Evolutionary conservation across 2,329 filamentous ascomycete genomes (phyloP).

Genomic region (Aschersonia sp.): DNA sequence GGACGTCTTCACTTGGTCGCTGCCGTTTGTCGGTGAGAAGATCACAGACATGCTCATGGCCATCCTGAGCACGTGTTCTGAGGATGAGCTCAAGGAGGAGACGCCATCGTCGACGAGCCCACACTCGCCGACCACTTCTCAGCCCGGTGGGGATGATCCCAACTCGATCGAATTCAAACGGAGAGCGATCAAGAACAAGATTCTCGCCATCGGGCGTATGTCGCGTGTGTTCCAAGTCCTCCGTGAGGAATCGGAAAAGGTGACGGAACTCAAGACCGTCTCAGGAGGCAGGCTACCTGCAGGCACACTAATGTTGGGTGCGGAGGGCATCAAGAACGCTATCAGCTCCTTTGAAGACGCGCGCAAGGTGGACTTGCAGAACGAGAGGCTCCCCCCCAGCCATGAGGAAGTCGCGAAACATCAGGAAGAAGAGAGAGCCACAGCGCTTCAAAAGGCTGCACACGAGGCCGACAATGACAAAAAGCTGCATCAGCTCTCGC

Average conservation of each 20-base stretch:
- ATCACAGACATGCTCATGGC: slow-evolving; percentile 99
- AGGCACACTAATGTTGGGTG: slow-evolving; percentile 93
- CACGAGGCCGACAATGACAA: slow-evolving; percentile 86
- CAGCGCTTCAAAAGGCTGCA: slow-evolving; percentile 73
- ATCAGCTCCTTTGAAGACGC: slow-evolving; percentile 96
- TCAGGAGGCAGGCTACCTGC: slow-evolving; percentile 84
- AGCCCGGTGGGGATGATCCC: slow-evolving; percentile 40
- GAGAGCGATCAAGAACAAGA: slow-evolving; percentile 98
- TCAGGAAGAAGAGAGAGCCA: slow-evolving; percentile 65
- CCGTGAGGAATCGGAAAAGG: slow-evolving; percentile 90
- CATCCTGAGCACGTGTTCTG: slow-evolving; percentile 96
- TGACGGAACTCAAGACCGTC: slow-evolving; percentile 95
- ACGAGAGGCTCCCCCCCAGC: slow-evolving; percentile 82
- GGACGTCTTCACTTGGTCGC: slow-evolving; percentile 99
- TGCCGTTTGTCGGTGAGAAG: slow-evolving; percentile 97
- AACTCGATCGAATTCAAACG: slow-evolving; percentile 90
- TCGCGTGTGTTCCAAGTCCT: slow-evolving; percentile 97
- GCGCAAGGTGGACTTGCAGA: slow-evolving; percentile 90
- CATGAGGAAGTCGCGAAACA: slow-evolving; percentile 82
- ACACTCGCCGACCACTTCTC: slow-evolving; percentile 49
- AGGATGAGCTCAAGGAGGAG: slow-evolving; percentile 88
- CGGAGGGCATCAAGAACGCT: slow-evolving; percentile 96
- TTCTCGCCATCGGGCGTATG: slow-evolving; percentile 87
- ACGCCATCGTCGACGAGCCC: slow-evolving; percentile 43
- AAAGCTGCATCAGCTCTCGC: slow-evolving; percentile 71